Evolutionary conservation across 331 rosid species (phyloP), one percentile per base, ranked within the genome.

Genomic region (Erythrophleum ivorense): DNA sequence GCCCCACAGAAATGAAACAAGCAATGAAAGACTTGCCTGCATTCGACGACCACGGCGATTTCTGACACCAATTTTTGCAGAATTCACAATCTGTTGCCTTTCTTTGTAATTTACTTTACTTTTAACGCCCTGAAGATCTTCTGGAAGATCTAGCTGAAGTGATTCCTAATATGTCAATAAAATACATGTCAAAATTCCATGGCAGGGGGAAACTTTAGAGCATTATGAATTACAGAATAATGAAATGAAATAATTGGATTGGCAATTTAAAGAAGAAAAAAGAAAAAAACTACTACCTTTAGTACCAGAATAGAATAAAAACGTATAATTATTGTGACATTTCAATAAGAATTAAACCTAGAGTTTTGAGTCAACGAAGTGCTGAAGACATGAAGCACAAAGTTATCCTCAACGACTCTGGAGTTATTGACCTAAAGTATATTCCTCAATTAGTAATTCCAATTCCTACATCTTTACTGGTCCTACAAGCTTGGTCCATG

Each of bases 41-140:
- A 93, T 89, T 24, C 84, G 88, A 70, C 88, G 91, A 71, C 90
- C 92, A 59, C 98, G 99, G 33, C 97, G 98, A 83, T 81, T 92
- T 85, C 99, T 94, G 13, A 96, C 95, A n/a, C 91, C 92, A 70
- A 71, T 75, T 94, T 96, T 96, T 58, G 98, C 99, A 77, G 88
- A 88, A 82, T 79, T 90, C 65, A 87, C 98, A 77, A 89, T 88
- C 81, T 87, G 90, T 81, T 84, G 94, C 38, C 99, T 90, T 82
- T 92, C 96, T 71, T 73, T 85, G 82, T 66, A 85, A 84, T 78
- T 87, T 73, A 81, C n/a, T 85, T 87, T 88, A 71, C 82, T 88
- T 82, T 83, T 85, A 73, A 49, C 38, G 18, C 46, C 73, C 11
- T 57, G 85, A 73, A 71, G 78, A 84, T 84, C 81, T 50, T 81